Evolutionary conservation across 2,329 filamentous ascomycete genomes (phyloP), one percentile per base, ranked within the genome.

Genomic region (Calonectria naviculata): DNA sequence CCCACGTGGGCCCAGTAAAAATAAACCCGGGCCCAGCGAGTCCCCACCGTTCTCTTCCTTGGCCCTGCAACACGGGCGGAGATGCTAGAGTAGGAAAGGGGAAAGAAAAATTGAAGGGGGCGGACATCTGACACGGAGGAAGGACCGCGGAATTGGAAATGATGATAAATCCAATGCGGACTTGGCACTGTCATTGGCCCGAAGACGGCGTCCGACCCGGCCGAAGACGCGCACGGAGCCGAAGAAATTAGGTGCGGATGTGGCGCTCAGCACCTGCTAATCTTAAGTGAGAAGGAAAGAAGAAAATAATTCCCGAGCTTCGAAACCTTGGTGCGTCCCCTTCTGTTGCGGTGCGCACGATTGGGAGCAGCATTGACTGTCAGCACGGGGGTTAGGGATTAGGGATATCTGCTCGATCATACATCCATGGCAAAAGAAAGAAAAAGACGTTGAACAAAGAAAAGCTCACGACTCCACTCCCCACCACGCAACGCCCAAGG

Each of bases 141-240:
- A 31, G 5, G 15, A 47, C n/a, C n/a, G n/a, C 31, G 42, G 34
- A 36, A 36, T 12, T 7, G 26, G 13, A 2, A 2, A 24, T 66
- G 63, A 66, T 66, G 63, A 66, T 56, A 66, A 66, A 66, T 66
- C 38, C 38, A 58, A 24, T n/a, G 24, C 31, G 52, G 52, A 36
- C 41, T 38, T 13, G 9, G 36, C 28, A 36, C 56, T 56, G 9
- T 46, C 28, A 36, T 65, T 56, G 12, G 17, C 24, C 63, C 63
- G 42, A 10, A 7, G n/a, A 28, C 64, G 64, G 64, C 17, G 38
- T 21, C 36, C 64, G 64, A 34, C 26, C 17, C 64, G 64, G 64
- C 64, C 64, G 64, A 66, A 66, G 17, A 19, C 4, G 38, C 49
- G 64, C 31, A 44, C 64, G 64, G 64, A 58, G 15, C 64, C 47